phyloP scores from a whole-genome alignment of 2,329 filamentous ascomycete species.

The Epichloe sylvatica region DNA sequence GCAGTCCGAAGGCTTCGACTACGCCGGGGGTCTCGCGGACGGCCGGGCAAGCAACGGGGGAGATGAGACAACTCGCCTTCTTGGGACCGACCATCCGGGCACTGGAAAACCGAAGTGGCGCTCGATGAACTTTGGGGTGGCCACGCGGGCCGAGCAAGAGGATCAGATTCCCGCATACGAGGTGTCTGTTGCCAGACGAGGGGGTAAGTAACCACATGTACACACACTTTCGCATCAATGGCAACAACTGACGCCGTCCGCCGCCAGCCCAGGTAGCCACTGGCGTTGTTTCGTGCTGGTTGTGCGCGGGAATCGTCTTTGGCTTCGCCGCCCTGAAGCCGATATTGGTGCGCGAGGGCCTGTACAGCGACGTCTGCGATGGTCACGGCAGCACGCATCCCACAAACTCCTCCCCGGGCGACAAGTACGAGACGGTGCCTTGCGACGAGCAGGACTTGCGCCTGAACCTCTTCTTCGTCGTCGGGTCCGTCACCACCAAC shows the following conservation, averaged over 20 bases:
- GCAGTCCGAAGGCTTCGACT: background rate
- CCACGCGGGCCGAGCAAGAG: background rate
- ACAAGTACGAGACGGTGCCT: slow-evolving; percentile 18
- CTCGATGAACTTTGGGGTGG: background rate
- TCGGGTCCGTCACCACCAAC: slow-evolving; percentile 78
- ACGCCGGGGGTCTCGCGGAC: background rate
- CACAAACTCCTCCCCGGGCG: slow-evolving; percentile 9
- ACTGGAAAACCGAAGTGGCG: background rate
- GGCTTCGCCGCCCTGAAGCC: slow-evolving; percentile 78
- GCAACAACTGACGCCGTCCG: background rate
- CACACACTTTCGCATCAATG: background rate
- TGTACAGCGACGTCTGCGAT: slow-evolving; percentile 51
- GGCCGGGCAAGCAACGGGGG: background rate
- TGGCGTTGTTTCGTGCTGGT: slow-evolving; percentile 39
- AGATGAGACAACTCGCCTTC: background rate
- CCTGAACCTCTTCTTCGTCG: slow-evolving; percentile 85
- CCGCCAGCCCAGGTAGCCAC: slow-evolving; percentile 16
- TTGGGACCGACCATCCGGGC: background rate
- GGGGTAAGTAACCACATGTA: background rate
- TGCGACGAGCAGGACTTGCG: slow-evolving; percentile 32
- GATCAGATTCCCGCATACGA: background rate
- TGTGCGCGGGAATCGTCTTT: slow-evolving; percentile 69
- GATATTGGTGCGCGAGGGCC: slow-evolving; percentile 57
- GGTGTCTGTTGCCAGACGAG: background rate
- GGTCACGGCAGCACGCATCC: no score